Evolutionary conservation across 2,329 filamentous ascomycete species (phyloP).

Genomic region (Akanthomyces dipterigenus): DNA sequence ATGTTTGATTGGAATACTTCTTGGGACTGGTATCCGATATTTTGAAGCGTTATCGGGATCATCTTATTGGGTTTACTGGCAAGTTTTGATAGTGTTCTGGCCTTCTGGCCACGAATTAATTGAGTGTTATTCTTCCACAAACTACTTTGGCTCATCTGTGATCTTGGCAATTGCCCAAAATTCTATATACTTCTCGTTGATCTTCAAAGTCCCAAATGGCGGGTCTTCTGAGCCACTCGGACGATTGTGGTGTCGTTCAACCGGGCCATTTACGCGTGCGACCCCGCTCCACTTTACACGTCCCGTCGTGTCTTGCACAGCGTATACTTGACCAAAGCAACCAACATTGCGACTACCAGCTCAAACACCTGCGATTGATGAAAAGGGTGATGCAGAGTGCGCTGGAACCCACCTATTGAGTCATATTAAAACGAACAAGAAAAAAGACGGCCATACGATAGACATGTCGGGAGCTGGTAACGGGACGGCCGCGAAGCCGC

Average conservation of each 20-base stretch:
- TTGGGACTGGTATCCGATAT: neutral
- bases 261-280: neutral
- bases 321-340: neutral
- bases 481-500: neutral
- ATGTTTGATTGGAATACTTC: neutral
- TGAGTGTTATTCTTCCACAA: neutral
- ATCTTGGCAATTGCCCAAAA: neutral
- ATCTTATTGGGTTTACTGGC: neutral
- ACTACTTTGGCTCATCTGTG: neutral
- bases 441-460: neutral
- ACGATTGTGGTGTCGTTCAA: neutral
- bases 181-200: too few species aligned
- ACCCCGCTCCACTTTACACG: conserved; percentile 3
- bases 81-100: neutral
- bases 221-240: neutral
- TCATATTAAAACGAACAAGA: neutral
- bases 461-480: neutral
- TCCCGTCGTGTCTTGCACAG: neutral
- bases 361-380: neutral
- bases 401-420: neutral
- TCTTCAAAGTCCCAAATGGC: too few species aligned
- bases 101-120: neutral
- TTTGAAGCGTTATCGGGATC: neutral
- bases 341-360: neutral
- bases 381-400: neutral